Evolutionary conservation across 257 asterid genomes (phyloP), one percentile per base, ranked within the genome.

Genomic region (Solanum piurae): DNA sequence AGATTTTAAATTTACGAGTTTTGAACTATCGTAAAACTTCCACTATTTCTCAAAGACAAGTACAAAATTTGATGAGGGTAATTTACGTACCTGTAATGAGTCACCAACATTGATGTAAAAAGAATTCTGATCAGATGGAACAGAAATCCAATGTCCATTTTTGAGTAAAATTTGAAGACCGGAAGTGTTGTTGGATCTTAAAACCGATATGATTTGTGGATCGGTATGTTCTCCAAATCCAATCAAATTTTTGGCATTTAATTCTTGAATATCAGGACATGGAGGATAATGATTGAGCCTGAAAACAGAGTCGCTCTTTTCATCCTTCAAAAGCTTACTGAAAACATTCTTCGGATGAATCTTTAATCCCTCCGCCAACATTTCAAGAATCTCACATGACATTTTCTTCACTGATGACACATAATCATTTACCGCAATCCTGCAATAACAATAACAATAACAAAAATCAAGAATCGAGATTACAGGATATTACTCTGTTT

Each of bases 191-290:
- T 90, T 90, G 16, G 92, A 90, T 75, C 92, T 86, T 21, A 90
- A 68, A 23, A 86, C 90, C 23, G 91, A 89, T 12, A 89, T 86
- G 84, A 89, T 44, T 64, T 89, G 91, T 10, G 91, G 91, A 77
- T 90, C 92, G 52, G 92, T 90, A 52, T 90, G 92, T 40, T 86
- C 92, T 86, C 92, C 92, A 42, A 90, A 90, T 14, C 92, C 92
- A 33, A 90, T 83, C 85, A 66, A 33, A 33, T 49, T 64, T 27
- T 36, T 25, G 4, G 77, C 90, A 76, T 68, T 84, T 14, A 75
- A 62, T 87, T 83, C 89, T 31, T 87, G 55, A 66, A 82, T 74
- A 76, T 86, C 89, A 6, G 89, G 90, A 62, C 92, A 88, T 31
- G 92, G 92, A 2, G 92, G 92, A 58, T 90, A 90, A 37, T 86